Evolutionary conservation across 2,329 filamentous ascomycete species (phyloP).

Genomic region (Aspergillus clavatus): DNA sequence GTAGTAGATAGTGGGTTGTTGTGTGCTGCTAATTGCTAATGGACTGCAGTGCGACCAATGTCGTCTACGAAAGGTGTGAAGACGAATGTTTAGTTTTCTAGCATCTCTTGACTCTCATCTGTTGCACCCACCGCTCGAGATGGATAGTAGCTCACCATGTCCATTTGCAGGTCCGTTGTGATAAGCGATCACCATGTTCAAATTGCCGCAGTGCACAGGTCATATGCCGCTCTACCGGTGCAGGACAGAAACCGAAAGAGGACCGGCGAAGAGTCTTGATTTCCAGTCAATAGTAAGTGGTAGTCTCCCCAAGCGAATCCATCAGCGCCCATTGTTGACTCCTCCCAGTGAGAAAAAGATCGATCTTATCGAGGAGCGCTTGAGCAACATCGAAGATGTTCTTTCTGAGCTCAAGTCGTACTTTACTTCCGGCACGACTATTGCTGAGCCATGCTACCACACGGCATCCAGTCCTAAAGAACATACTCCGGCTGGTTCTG

Average conservation of each 20-base stretch:
- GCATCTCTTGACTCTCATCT: not conserved
- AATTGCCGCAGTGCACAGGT: constrained; percentile 37
- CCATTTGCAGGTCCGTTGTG: constrained; percentile 36
- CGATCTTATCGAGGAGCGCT: constrained; percentile 48
- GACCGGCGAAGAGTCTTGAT: constrained; percentile 38
- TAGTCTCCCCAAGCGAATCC: not conserved
- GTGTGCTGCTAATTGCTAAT: constrained; percentile 3
- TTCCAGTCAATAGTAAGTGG: constrained; percentile 40
- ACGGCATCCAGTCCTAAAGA: constrained; percentile 11
- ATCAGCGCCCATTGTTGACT: constrained; percentile 2
- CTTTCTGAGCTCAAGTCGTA: constrained; percentile 21
- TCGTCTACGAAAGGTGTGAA: constrained; percentile 28
- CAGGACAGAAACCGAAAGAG: constrained; percentile 32
- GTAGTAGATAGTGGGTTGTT: no score
- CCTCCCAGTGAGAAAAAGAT: constrained; percentile 48
- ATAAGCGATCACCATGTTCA: constrained; percentile 40
- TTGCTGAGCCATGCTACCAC: constrained; percentile 5
- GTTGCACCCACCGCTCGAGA: not conserved
- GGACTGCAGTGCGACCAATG: constrained; percentile 32
- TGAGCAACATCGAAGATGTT: constrained; percentile 45
- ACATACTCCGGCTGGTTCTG: constrained; percentile 9
- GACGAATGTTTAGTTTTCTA: not conserved
- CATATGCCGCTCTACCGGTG: constrained; percentile 35
- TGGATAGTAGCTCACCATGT: not conserved
- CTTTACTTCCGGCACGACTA: constrained; percentile 4